Base-by-base conservation (phyloP, 148 eudicot genomes). In the Camellia lanceoleosa region DNA sequence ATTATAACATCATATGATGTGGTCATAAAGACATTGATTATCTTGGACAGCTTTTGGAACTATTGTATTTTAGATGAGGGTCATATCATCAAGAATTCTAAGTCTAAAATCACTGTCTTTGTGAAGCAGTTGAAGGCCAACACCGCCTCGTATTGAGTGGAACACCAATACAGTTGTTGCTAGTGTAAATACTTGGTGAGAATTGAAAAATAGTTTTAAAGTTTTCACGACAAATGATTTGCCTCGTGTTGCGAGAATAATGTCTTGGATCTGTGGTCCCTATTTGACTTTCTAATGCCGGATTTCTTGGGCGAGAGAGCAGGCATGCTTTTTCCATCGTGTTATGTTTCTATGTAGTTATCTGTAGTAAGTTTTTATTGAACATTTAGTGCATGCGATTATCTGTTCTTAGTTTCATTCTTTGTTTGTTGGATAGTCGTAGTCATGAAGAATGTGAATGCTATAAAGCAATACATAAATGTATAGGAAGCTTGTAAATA, bases 211-310 rank as follows among this genome's bases (percentile, higher is more conserved):
- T 6, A 46, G 61, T 20, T 59, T 62, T 6, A 16, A 65, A 49
- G 9, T 82, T 6, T 49, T 44, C 30, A 64, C 78, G 76, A 76
- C 46, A 0, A 74, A 60, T 67, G 41, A 55, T 47, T 56, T 63
- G 7, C 30, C 54, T 76, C 47, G 9, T 70, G 52, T 83, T 87
- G 74, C 92, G n/a, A 89, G 92, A 97, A 97, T 71, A 97, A 97
- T 82, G 97, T 97, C 51, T 86, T 97, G 93, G 99, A 97, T 73
- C 77, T 97, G 77, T 97, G 99, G 99, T 97, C 99, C 43, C 98
- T 97, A 71, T 97, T 97, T 84, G 99, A 97, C 90, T 97, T 94
- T 87, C 85, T 97, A 67, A 97, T 97, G 99, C 99, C 99, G 99
- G 99, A 72, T 97, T 97, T 80, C 99, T 97, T 80, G 99, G 99